Percentiles rank a stretch among this genome's conserved stretches.
Conservation (phyloP, 2,329 filamentous ascomycete species). For the Epichloe brachyelytri region DNA sequence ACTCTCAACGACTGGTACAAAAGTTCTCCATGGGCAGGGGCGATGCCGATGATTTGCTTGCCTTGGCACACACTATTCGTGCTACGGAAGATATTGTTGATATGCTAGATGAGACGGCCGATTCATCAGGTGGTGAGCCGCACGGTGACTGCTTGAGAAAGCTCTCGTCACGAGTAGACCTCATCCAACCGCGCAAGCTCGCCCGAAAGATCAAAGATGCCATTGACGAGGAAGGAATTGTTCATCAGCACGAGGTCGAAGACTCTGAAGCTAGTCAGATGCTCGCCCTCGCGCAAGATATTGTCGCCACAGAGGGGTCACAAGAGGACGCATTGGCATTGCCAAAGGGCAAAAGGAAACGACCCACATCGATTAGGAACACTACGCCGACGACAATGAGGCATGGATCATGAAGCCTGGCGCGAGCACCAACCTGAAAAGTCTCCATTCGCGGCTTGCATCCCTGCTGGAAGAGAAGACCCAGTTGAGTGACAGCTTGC, state of each 20-base stretch:
- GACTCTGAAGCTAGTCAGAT: slow-evolving; percentile 59
- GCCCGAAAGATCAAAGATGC: slow-evolving; percentile 59
- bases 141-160: slow-evolving; percentile 24
- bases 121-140: slow-evolving; percentile 5
- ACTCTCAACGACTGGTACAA: slow-evolving; percentile 81
- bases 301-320: slow-evolving; percentile 53
- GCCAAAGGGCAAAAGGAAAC: slow-evolving; percentile 39
- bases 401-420: slow-evolving; percentile 52
- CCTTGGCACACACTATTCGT: slow-evolving; percentile 66
- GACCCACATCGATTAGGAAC: slow-evolving; percentile 36
- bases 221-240: slow-evolving; percentile 88
- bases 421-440: slow-evolving; percentile 53
- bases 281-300: slow-evolving; percentile 58
- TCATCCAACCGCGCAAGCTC: slow-evolving; percentile 54
- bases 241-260: slow-evolving; percentile 64
- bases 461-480: slow-evolving; percentile 46
- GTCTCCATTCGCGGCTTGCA: slow-evolving; percentile 56
- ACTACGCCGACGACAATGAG: slow-evolving; percentile 47
- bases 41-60: slow-evolving; percentile 82
- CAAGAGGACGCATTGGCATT: slow-evolving; percentile 41
- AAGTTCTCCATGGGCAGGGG: slow-evolving; percentile 88
- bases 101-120: slow-evolving; percentile 24
- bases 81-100: slow-evolving; percentile 55
- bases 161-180: slow-evolving; percentile 45
- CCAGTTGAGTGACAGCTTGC: slow-evolving; percentile 46